Evolutionary conservation across 768 basidiomycete genomes (phyloP).

Genomic region (Mycena amicta): DNA sequence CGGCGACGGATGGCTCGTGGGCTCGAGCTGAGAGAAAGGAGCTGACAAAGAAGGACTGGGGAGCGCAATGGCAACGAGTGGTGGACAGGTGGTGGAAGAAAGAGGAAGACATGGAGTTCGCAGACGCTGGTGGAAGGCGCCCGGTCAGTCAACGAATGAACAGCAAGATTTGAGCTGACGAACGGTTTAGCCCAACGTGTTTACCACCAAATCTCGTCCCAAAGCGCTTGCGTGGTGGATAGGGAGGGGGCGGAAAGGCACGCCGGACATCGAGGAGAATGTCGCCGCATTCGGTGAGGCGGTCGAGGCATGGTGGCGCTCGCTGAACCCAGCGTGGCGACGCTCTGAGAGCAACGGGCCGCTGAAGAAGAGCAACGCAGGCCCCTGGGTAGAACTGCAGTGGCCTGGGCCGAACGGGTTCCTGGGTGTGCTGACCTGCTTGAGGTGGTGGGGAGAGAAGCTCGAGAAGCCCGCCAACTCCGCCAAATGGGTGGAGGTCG

Average conservation of each 20-base stretch:
- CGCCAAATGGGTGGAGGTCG: neutral
- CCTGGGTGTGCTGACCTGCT: neutral
- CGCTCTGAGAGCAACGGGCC: neutral
- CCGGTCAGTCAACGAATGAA: neutral
- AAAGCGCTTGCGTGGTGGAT: neutral
- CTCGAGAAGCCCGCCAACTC: neutral
- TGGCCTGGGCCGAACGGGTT: neutral
- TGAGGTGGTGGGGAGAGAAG: neutral
- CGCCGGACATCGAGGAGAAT: neutral
- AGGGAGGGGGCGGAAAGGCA: neutral
- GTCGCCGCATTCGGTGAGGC: neutral
- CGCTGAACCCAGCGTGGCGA: neutral
- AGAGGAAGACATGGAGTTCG: neutral
- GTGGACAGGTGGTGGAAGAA: neutral
- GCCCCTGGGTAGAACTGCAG: neutral
- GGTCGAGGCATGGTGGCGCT: neutral
- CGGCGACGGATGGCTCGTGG: neutral
- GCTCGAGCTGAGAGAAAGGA: neutral
- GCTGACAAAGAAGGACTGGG: neutral
- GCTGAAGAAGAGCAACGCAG: neutral
- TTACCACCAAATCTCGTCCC: neutral
- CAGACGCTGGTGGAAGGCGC: too few relatives aligned
- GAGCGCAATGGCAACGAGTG: neutral
- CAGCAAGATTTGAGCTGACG: neutral
- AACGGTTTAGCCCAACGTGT: neutral